Conservation (phyloP, 345 rosid species). For the Microthlaspi erraticum region DNA sequence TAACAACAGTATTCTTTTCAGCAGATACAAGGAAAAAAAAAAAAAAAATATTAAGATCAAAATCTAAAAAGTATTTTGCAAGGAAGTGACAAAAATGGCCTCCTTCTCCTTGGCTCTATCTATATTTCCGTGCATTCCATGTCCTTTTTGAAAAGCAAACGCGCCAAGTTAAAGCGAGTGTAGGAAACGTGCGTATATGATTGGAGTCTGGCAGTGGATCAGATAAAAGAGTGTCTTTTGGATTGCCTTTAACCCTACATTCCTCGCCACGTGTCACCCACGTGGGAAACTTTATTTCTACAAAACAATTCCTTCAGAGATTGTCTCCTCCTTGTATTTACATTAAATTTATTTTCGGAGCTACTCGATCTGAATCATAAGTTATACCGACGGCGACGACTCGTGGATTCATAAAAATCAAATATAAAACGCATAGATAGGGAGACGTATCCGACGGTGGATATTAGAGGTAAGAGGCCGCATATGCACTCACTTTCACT, state of each 20-base stretch:
- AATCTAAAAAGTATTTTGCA: neutral
- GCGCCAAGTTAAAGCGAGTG: neutral
- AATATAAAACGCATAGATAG: too few species aligned
- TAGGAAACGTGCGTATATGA: conserved; percentile 20
- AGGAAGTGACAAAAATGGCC: neutral
- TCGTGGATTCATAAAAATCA: too few species aligned
- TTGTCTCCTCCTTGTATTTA: conserved; percentile 7
- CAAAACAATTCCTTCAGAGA: conserved; percentile 14
- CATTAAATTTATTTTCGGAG: too few species aligned
- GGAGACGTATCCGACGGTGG: conserved; percentile 29
- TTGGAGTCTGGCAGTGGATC: conserved; percentile 9
- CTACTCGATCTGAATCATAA: too few species aligned
- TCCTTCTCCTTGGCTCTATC: conserved; percentile 8
- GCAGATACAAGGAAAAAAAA: too few species aligned
- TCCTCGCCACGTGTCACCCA: conserved; percentile 15
- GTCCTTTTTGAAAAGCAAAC: conserved; percentile 3
- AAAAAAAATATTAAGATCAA: too few species aligned
- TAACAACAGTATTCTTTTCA: too few species aligned
- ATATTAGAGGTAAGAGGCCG: conserved; percentile 23
- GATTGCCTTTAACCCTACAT: conserved; percentile 36
- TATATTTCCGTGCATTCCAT: conserved; percentile 41
- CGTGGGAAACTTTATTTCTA: conserved; percentile 22
- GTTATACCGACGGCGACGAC: too few species aligned
- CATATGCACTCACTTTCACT: conserved; percentile 42
- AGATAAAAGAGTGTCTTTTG: conserved; percentile 15